Conservation (phyloP, 768 basidiomycete genomes). For the Mycena capillaripes region DNA sequence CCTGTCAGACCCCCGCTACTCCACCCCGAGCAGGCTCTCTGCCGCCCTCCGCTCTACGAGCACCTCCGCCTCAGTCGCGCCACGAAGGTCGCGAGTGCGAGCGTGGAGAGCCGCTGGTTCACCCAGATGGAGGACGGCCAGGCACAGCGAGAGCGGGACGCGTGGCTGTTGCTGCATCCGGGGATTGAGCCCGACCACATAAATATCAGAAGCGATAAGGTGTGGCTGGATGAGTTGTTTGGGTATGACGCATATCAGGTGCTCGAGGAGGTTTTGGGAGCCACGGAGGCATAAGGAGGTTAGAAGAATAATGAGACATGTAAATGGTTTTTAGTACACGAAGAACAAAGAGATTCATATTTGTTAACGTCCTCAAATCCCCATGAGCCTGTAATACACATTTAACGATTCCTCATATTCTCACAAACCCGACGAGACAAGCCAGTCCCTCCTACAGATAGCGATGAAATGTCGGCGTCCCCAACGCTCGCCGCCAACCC, state of each 20-base stretch:
- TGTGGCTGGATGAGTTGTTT: constrained; percentile 34
- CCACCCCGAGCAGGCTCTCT: constrained; percentile 5
- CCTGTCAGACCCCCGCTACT: not conserved
- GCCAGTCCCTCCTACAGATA: too few relatives aligned
- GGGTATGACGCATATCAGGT: constrained; percentile 34
- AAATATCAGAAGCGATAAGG: constrained; percentile 23
- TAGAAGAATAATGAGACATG: too few relatives aligned
- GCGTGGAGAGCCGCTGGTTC: constrained; percentile 28
- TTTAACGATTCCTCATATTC: too few relatives aligned
- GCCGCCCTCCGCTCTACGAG: constrained; percentile 22
- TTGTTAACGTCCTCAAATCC: too few relatives aligned
- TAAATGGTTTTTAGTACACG: too few relatives aligned
- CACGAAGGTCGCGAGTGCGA: constrained; percentile 21
- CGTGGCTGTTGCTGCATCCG: constrained; percentile 20
- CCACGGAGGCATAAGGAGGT: too few relatives aligned
- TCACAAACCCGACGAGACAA: too few relatives aligned
- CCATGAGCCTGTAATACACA: too few relatives aligned
- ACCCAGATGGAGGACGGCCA: constrained; percentile 30
- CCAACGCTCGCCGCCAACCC: constrained; percentile 16
- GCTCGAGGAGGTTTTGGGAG: constrained; percentile 18
- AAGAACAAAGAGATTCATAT: too few relatives aligned
- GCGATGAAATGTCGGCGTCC: constrained; percentile 14
- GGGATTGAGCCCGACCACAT: constrained; percentile 23
- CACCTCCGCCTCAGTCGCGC: constrained; percentile 19
- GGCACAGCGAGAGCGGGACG: constrained; percentile 20